A percentile compares a stretch with the other conserved stretches of the same genome.
Conservation (phyloP, 2,329 filamentous ascomycete genomes). For the Neofusicoccum ribis region DNA sequence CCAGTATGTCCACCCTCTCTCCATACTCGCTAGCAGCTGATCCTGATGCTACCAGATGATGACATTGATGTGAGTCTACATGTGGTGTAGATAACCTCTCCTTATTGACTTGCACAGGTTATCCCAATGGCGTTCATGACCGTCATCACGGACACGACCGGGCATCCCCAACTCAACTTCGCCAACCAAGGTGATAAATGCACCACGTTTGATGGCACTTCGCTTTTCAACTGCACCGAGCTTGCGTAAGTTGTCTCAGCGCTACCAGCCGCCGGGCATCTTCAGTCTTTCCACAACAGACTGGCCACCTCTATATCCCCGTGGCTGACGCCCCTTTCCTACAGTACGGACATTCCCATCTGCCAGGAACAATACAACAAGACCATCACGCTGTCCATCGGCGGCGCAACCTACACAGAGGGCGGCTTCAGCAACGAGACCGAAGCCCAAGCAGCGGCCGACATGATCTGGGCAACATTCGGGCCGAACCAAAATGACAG, state of each 20-base stretch:
- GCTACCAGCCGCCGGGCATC: too few relatives aligned
- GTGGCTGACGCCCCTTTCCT: not conserved
- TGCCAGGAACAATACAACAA: conserved; percentile 67
- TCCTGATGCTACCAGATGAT: conserved; percentile 32
- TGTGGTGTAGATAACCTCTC: too few relatives aligned
- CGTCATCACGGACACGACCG: conserved; percentile 54
- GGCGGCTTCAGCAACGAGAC: conserved; percentile 56
- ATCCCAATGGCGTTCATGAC: conserved; percentile 66
- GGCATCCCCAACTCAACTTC: conserved; percentile 60
- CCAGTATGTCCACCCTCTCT: conserved; percentile 45
- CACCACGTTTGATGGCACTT: conserved; percentile 58
- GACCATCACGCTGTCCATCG: conserved; percentile 71
- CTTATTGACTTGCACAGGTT: conserved; percentile 36
- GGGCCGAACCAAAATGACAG: conserved; percentile 54
- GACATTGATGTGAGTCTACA: conserved; percentile 42
- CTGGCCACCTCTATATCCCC: not conserved
- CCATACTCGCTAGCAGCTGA: conserved; percentile 16
- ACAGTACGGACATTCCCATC: conserved; percentile 48
- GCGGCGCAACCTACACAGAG: conserved; percentile 69
- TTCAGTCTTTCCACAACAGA: too few relatives aligned
- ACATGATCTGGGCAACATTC: conserved; percentile 70
- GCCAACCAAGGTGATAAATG: conserved; percentile 65
- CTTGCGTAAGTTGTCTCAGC: conserved; percentile 56
- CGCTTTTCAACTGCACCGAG: conserved; percentile 62
- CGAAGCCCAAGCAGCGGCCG: conserved; percentile 47